Evolutionary conservation across 768 basidiomycete species (phyloP).

Genomic region (Tulasnella sp.): DNA sequence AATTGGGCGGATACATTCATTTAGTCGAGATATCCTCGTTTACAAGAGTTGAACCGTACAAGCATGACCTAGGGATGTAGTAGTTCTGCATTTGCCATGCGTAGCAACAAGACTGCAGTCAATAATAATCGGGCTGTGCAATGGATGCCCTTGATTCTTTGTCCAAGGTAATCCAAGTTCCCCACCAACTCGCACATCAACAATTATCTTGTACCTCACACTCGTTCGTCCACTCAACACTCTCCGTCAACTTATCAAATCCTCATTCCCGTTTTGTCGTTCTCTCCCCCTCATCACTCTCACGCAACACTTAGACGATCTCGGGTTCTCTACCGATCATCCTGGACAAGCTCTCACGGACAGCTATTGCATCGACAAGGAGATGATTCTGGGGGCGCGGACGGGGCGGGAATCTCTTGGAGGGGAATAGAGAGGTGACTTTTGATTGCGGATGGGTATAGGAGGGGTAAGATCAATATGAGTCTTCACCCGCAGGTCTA

Average conservation of each 20-base stretch:
- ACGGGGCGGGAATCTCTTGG: slow-evolving; percentile 84
- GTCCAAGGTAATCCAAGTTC: slow-evolving; percentile 37
- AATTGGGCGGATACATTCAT: no score
- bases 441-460: slow-evolving; percentile 91
- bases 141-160: no score
- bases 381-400: slow-evolving; percentile 89
- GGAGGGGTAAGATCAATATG: slow-evolving; percentile 94
- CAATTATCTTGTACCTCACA: slow-evolving; percentile 73
- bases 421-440: slow-evolving; percentile 74
- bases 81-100: no score
- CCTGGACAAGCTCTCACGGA: slow-evolving; percentile 85
- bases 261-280: slow-evolving; percentile 70
- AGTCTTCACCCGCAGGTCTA: slow-evolving; percentile 98
- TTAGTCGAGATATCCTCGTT: no score
- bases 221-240: slow-evolving; percentile 79
- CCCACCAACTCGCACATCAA: slow-evolving; percentile 74
- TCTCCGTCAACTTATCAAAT: slow-evolving; percentile 72
- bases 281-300: slow-evolving; percentile 81
- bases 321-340: slow-evolving; percentile 88
- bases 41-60: no score
- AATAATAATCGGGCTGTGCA: no score
- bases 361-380: slow-evolving; percentile 89
- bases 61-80: no score
- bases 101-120: no score
- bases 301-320: slow-evolving; percentile 88